phyloP scores from a whole-genome alignment of 164 flowering plant genomes.

The Magnolia sinica region DNA sequence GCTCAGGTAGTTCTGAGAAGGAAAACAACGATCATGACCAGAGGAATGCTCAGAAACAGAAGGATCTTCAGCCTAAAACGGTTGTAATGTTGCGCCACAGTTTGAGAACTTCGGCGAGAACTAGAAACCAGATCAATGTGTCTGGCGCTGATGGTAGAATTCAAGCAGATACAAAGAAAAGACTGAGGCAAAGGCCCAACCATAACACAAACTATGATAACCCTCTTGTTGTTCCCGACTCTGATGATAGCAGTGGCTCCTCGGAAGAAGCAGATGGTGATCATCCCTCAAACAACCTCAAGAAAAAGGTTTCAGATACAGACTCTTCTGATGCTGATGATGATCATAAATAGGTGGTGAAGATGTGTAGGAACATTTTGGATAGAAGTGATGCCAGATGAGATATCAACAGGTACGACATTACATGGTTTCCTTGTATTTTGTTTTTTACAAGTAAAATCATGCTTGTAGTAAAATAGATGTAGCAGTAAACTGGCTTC shows the following conservation, averaged over 20 bases:
- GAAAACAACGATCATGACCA: neutral
- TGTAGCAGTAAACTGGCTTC: too few relatives aligned
- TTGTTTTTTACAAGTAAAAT: too few relatives aligned
- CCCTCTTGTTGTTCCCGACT: neutral
- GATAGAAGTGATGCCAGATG: too few relatives aligned
- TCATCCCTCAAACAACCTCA: neutral
- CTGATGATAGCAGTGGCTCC: neutral
- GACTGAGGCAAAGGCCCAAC: neutral
- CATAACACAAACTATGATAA: neutral
- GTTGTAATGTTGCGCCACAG: slow-evolving; percentile 1
- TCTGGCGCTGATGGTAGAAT: neutral
- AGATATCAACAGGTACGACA: too few relatives aligned
- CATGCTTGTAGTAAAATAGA: too few relatives aligned
- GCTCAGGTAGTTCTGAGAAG: neutral
- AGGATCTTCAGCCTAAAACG: neutral
- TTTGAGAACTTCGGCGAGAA: neutral
- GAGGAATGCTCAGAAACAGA: neutral
- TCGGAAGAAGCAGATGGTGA: neutral
- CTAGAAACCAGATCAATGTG: neutral
- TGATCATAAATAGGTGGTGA: neutral
- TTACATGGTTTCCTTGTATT: too few relatives aligned
- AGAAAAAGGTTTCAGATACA: neutral
- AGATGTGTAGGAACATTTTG: neutral
- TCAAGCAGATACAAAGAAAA: neutral
- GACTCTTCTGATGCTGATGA: neutral